phyloP scores from a whole-genome alignment of 371 early-diverging fungal genomes.

The Polyrhizophydium stewartii region DNA sequence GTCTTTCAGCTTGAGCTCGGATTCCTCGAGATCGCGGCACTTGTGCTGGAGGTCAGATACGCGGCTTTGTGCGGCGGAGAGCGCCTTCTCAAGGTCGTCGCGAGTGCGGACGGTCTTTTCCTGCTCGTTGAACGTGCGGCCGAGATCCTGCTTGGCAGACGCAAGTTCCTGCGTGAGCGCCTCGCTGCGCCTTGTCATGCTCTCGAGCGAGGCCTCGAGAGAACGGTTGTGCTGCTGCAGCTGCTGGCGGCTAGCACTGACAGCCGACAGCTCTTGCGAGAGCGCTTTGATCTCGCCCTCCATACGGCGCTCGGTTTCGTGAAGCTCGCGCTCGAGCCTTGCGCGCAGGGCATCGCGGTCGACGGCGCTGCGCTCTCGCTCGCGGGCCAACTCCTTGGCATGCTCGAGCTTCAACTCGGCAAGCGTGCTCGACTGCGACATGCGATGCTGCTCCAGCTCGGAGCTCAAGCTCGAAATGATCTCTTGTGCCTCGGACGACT shows the following conservation, averaged over 20 bases:
- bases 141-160: conserved; percentile 14
- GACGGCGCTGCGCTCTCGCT: conserved; percentile 18
- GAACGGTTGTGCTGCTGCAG: conserved; percentile 12
- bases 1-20: conserved; percentile 10
- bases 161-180: conserved; percentile 7
- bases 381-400: conserved; percentile 26
- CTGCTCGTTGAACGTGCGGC: background rate
- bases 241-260: conserved; percentile 8
- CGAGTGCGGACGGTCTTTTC: conserved; percentile 5
- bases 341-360: conserved; percentile 24
- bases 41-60: conserved; percentile 11
- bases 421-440: conserved; percentile 21
- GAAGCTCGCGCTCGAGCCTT: conserved; percentile 17
- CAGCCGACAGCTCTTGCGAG: background rate
- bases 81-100: conserved; percentile 16
- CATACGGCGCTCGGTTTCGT: conserved; percentile 12
- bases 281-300: conserved; percentile 21
- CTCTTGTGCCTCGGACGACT: conserved; percentile 5
- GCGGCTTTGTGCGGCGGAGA: background rate
- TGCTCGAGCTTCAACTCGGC: conserved; percentile 19
- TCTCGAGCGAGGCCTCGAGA: conserved; percentile 14
- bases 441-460: conserved; percentile 27
- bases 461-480: conserved; percentile 4
- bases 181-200: conserved; percentile 13
- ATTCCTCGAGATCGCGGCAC: conserved; percentile 10